Conservation (phyloP, 192 early-diverging fungal species). For the Funneliformis geosporum region DNA sequence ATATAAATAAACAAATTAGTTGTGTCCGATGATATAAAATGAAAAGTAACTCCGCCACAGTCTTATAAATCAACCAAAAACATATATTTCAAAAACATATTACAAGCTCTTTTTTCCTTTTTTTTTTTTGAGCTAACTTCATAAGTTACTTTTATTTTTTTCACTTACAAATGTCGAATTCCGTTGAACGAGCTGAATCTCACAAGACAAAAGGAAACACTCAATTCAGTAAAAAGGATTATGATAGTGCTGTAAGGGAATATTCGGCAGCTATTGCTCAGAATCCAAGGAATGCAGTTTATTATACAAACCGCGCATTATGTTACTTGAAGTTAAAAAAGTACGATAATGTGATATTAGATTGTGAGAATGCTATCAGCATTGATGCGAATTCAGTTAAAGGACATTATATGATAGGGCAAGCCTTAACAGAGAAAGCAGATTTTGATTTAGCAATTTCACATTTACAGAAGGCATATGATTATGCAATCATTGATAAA, state of each 20-base stretch:
- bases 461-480: slow-evolving; percentile 49
- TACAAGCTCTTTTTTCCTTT: no score
- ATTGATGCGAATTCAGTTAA: slow-evolving; percentile 69
- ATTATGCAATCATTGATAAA: slow-evolving; percentile 57
- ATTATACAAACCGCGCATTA: slow-evolving; percentile 84
- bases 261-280: slow-evolving; percentile 78
- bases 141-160: not conserved
- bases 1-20: no score
- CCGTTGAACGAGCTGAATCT: slow-evolving; percentile 40
- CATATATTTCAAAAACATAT: no score
- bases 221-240: slow-evolving; percentile 58
- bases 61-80: no score
- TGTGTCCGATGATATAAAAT: no score
- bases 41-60: no score
- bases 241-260: slow-evolving; percentile 67
- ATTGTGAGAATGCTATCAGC: slow-evolving; percentile 67
- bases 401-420: slow-evolving; percentile 68
- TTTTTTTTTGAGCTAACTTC: not conserved
- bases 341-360: slow-evolving; percentile 56
- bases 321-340: slow-evolving; percentile 68
- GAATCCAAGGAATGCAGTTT: slow-evolving; percentile 60
- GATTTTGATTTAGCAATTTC: slow-evolving; percentile 39
- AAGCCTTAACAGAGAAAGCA: slow-evolving; percentile 49
- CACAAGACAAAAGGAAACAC: slow-evolving; percentile 64
- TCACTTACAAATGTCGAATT: not conserved